phyloP scores from a whole-genome alignment of 2,329 filamentous ascomycete genomes.

The Clathrospora elynae region DNA sequence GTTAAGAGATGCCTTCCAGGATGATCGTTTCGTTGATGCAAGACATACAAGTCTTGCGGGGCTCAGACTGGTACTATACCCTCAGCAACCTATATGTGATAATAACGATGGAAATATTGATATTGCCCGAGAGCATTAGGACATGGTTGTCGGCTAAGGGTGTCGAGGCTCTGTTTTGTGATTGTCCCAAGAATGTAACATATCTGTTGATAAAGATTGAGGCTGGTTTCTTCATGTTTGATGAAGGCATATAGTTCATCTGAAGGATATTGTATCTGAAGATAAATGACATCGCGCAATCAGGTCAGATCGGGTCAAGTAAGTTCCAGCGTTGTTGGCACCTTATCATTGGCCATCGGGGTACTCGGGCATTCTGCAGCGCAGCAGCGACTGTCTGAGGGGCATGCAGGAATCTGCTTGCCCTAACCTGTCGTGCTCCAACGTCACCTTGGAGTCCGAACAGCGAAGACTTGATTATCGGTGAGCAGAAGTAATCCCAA shows the following conservation, averaged over 20 bases:
- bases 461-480: constrained; percentile 15
- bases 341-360: constrained; percentile 22
- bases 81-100: constrained; percentile 31
- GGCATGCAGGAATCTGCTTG: constrained; percentile 16
- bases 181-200: constrained; percentile 32
- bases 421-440: constrained; percentile 14
- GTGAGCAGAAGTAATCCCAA: constrained; percentile 7
- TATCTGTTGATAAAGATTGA: constrained; percentile 7
- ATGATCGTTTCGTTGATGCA: too few relatives aligned
- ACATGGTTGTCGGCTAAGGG: constrained; percentile 10
- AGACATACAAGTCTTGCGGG: constrained; percentile 7
- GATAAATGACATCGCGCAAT: constrained; percentile 17
- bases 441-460: constrained; percentile 7
- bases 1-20: too few relatives aligned
- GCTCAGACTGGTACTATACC: constrained; percentile 16
- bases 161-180: constrained; percentile 12
- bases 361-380: constrained; percentile 12
- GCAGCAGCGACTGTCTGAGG: constrained; percentile 28
- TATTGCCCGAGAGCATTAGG: constrained; percentile 19
- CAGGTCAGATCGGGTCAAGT: too few relatives aligned
- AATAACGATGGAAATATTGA: constrained; percentile 24
- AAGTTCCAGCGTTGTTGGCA: constrained; percentile 17
- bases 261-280: not conserved
- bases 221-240: constrained; percentile 7
- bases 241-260: constrained; percentile 11